A percentile compares a stretch with the other conserved stretches of the same genome.
These are phyloP conservation scores for Emmonsiellopsis sp. DNA, from an alignment of 2,329 filamentous ascomycete genomes.

Conservation along the genomic window DNA sequence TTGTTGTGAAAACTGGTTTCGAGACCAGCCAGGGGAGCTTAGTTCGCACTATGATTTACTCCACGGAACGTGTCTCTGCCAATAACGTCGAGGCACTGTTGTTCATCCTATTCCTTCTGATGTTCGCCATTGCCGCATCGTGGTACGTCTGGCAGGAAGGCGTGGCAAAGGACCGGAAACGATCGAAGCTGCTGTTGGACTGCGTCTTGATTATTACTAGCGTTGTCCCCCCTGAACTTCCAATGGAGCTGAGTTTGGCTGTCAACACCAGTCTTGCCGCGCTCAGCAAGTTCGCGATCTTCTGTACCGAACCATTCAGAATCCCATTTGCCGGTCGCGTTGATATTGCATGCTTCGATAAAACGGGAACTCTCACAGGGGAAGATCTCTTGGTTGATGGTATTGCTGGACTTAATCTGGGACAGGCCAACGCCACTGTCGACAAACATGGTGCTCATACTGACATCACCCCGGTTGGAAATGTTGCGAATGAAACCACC, in stretches of 20 bases:
- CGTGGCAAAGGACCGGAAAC: slow-evolving; percentile 86
- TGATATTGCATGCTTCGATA: slow-evolving; percentile 96
- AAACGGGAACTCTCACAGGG: slow-evolving; percentile 92
- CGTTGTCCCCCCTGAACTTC: slow-evolving; percentile 94
- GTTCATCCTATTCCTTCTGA: slow-evolving; percentile 91
- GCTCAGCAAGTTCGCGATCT: slow-evolving; percentile 90
- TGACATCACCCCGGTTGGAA: slow-evolving; percentile 60
- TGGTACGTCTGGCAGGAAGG: slow-evolving; percentile 99
- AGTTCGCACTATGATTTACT: slow-evolving; percentile 99
- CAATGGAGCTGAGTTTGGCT: slow-evolving; percentile 94
- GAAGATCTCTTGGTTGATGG: slow-evolving; percentile 96
- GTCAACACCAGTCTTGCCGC: slow-evolving; percentile 96
- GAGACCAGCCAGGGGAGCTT: slow-evolving; percentile 97
- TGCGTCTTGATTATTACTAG: slow-evolving; percentile 96
- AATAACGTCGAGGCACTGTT: slow-evolving; percentile 94
- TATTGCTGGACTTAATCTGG: slow-evolving; percentile 78
- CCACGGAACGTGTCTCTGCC: slow-evolving; percentile 95
- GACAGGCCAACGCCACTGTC: slow-evolving; percentile 54
- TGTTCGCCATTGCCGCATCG: slow-evolving; percentile 93
- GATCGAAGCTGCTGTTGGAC: slow-evolving; percentile 92
- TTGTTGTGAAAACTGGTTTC: slow-evolving; percentile 95
- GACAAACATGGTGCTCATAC: slow-evolving; percentile 77
- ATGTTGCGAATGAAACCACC: slow-evolving; percentile 71
- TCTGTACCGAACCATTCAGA: slow-evolving; percentile 97
- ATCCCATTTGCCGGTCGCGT: slow-evolving; percentile 94